Conservation (phyloP, 768 basidiomycete genomes). For the Rhizopogon vesiculosus region DNA sequence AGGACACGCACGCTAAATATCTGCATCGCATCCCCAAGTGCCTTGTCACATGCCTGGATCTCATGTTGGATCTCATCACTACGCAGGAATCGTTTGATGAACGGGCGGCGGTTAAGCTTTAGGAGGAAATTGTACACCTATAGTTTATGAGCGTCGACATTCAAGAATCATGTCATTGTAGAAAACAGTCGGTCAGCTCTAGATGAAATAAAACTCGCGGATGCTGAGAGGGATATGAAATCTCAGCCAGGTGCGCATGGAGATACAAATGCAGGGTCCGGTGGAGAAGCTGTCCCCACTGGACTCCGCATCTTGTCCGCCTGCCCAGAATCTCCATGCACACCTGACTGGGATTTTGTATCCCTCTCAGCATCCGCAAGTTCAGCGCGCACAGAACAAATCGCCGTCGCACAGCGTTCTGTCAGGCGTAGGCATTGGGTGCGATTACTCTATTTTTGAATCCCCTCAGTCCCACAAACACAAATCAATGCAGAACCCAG, state of each 20-base stretch:
- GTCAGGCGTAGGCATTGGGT: constrained; percentile 63
- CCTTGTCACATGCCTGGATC: constrained; percentile 47
- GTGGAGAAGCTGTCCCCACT: constrained; percentile 43
- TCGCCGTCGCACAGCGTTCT: constrained; percentile 64
- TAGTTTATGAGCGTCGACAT: neutral
- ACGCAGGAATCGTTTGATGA: constrained; percentile 74
- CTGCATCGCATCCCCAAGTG: constrained; percentile 49
- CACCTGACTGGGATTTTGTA: no score
- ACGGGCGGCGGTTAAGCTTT: constrained; percentile 61
- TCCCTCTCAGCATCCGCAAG: constrained; percentile 48
- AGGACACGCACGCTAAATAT: constrained; percentile 45
- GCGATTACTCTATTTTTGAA: constrained; percentile 51
- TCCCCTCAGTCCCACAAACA: neutral
- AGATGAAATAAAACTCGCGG: constrained; percentile 33
- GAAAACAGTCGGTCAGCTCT: no score
- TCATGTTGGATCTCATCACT: constrained; percentile 61
- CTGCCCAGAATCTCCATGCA: constrained; percentile 26
- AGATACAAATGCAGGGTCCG: constrained; percentile 41
- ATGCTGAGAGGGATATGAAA: constrained; percentile 27
- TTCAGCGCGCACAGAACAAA: constrained; percentile 60
- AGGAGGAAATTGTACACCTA: constrained; percentile 50
- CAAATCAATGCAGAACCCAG: neutral
- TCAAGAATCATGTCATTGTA: no score
- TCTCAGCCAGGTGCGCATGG: neutral
- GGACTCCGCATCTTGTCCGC: constrained; percentile 46